phyloP scores from a whole-genome alignment of 2,329 filamentous ascomycete genomes.

The Raffaelea deltoideospora region DNA sequence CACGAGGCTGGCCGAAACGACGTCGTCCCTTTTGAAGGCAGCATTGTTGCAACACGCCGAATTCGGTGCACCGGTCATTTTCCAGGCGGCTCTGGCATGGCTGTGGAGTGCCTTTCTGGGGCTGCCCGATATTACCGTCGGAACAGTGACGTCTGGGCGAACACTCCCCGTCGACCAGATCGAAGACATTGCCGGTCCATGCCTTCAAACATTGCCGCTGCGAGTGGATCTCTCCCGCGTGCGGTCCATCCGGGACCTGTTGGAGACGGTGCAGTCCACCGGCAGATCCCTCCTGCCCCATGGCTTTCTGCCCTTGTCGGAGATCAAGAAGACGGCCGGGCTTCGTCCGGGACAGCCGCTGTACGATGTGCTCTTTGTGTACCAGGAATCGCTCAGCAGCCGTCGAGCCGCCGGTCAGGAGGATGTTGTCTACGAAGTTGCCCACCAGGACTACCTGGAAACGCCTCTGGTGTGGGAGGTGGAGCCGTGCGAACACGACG shows the following conservation, averaged over 20 bases:
- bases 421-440: slow-evolving; percentile 33
- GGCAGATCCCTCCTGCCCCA: slow-evolving; percentile 54
- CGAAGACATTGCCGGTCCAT: slow-evolving; percentile 65
- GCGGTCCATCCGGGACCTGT: slow-evolving; percentile 40
- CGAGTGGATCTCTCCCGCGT: slow-evolving; percentile 43
- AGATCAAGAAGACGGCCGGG: slow-evolving; percentile 50
- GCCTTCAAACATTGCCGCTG: slow-evolving; percentile 60
- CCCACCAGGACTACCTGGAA: slow-evolving; percentile 58
- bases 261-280: slow-evolving; percentile 46
- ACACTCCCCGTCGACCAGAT: slow-evolving; percentile 56
- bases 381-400: slow-evolving; percentile 56
- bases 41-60: slow-evolving; percentile 23
- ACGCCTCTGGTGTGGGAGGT: slow-evolving; percentile 64
- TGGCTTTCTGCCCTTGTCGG: slow-evolving; percentile 45
- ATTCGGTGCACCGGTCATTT: slow-evolving; percentile 53
- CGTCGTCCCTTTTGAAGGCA: slow-evolving; percentile 18
- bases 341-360: slow-evolving; percentile 39
- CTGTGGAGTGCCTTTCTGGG: slow-evolving; percentile 52
- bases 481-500: slow-evolving; percentile 37
- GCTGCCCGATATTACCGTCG: slow-evolving; percentile 52
- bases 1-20: slow-evolving; percentile 16
- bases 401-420: slow-evolving; percentile 5
- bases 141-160: slow-evolving; percentile 69
- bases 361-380: slow-evolving; percentile 70
- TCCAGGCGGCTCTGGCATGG: slow-evolving; percentile 57